These are phyloP conservation scores for Polyporus tsugae DNA, from an alignment of 1,284 basidiomycete genomes.

Conservation along the genomic window DNA sequence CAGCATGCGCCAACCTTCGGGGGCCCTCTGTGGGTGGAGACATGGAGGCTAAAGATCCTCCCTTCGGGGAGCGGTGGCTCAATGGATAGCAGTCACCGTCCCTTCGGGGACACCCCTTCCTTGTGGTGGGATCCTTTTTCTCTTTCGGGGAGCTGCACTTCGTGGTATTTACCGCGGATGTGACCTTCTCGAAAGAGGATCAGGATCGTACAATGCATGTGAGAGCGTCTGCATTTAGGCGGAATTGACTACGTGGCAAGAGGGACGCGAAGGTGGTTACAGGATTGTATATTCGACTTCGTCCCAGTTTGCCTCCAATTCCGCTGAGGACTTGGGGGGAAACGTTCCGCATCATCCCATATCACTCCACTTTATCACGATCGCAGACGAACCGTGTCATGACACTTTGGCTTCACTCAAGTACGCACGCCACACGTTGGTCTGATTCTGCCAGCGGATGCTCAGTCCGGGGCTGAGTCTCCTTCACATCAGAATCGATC, in stretches of 20 bases:
- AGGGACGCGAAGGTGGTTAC: background rate
- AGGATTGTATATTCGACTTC: background rate
- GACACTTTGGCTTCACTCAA: slow-evolving; percentile 36
- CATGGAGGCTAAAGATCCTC: slow-evolving; percentile 9
- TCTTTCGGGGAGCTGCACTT: slow-evolving; percentile 5
- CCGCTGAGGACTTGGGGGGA: background rate
- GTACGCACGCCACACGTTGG: slow-evolving; percentile 42
- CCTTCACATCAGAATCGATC: slow-evolving; percentile 26
- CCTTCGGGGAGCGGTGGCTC: slow-evolving; percentile 5
- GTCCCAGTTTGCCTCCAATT: background rate
- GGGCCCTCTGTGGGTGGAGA: slow-evolving; percentile 8
- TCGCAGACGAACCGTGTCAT: background rate
- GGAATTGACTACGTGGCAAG: background rate
- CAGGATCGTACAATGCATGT: background rate
- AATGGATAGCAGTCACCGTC: background rate
- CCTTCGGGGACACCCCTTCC: background rate
- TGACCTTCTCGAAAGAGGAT: slow-evolving; percentile 7
- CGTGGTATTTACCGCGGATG: background rate
- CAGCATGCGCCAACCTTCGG: slow-evolving; percentile 2
- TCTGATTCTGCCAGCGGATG: slow-evolving; percentile 37
- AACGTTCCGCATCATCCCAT: background rate
- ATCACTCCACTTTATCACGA: background rate
- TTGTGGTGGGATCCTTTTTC: slow-evolving; percentile 6
- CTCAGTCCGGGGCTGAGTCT: background rate
- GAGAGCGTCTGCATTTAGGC: background rate